Evolutionary conservation across 202 grass and related monocot species (phyloP), one percentile per base, ranked within the genome.

Genomic region (Setaria viridis): DNA sequence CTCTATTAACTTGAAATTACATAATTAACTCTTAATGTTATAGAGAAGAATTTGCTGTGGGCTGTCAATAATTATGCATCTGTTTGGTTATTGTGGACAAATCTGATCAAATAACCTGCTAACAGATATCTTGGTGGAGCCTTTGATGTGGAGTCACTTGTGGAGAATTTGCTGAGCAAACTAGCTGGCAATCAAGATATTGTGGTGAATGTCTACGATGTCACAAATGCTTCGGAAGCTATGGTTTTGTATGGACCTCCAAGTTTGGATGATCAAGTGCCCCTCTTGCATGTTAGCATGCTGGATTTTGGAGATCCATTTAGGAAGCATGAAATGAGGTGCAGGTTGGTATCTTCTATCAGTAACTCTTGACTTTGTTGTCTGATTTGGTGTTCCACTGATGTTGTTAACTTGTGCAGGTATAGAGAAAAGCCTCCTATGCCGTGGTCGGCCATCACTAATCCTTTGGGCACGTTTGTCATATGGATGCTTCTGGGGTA

Each of bases 271-370:
- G 85, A 75, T 74, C 79, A 92, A 75, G 76, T 74, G 33, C 58
- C 82, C 55, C 76, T 93, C 54, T 88, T 81, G 57, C 93, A 96
- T 82, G 79, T 95, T 63, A 94, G 93, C 90, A 88, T 88, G 54
- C 92, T 99, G 88, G 96, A 99, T 90, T 99, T 99, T 86, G 96
- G 96, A 67, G 96, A 99, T 84, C 96, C 96, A 1, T 99, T 99
- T 74, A 88, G 96, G 68, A 95, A 80, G 63, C 96, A 99, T 85
- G 89, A 99, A 89, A 99, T 99, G 96, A 87, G 87, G 41, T 99
- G 96, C 91, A 94, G 93, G 96, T 94, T 80, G 74, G 88, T 84
- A 86, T 8, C 62, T 70, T 70, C 29, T 67, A 45, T 46, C 67
- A 0, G 5, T 80, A 33, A 71, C 53, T 76, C 49, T 30, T 20